Conservation (phyloP, 495 filamentous ascomycete species). For the Bombardia bombarda region DNA sequence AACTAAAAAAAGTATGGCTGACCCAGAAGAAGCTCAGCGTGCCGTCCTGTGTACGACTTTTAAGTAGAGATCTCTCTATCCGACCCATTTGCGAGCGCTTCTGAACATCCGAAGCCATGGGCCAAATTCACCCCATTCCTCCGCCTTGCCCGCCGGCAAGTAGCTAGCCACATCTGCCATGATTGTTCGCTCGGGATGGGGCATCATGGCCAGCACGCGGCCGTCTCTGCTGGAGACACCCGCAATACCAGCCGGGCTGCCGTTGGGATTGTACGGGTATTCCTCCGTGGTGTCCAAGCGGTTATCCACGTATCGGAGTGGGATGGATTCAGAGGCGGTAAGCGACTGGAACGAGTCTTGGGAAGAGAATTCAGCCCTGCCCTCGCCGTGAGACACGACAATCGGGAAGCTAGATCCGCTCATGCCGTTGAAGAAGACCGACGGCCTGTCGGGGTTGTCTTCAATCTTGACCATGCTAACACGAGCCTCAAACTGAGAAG, state of each 20-base stretch:
- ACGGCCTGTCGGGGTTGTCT: constrained; percentile 46
- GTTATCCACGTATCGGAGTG: constrained; percentile 81
- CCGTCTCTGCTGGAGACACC: constrained; percentile 75
- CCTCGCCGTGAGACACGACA: constrained; percentile 86
- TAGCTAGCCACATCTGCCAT: constrained; percentile 76
- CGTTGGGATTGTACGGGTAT: constrained; percentile 93
- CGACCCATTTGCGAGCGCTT: constrained; percentile 79
- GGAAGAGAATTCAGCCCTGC: constrained; percentile 66
- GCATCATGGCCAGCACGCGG: constrained; percentile 89
- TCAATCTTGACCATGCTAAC: constrained; percentile 83
- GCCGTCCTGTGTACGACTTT: too few species aligned
- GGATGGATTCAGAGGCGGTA: constrained; percentile 52
- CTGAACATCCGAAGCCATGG: constrained; percentile 81
- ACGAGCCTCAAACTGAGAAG: constrained; percentile 89
- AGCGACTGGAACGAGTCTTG: constrained; percentile 46
- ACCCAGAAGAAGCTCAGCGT: too few species aligned
- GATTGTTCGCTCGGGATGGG: constrained; percentile 90
- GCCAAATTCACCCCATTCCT: constrained; percentile 77
- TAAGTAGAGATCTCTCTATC: too few species aligned
- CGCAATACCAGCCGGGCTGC: constrained; percentile 78
- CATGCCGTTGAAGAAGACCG: constrained; percentile 95
- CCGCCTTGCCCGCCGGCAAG: constrained; percentile 51
- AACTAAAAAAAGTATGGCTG: too few species aligned
- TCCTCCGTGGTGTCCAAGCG: constrained; percentile 60
- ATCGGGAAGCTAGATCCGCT: constrained; percentile 75